Conservation (phyloP, 192 early-diverging fungal species). For the Dissophora ornata region DNA sequence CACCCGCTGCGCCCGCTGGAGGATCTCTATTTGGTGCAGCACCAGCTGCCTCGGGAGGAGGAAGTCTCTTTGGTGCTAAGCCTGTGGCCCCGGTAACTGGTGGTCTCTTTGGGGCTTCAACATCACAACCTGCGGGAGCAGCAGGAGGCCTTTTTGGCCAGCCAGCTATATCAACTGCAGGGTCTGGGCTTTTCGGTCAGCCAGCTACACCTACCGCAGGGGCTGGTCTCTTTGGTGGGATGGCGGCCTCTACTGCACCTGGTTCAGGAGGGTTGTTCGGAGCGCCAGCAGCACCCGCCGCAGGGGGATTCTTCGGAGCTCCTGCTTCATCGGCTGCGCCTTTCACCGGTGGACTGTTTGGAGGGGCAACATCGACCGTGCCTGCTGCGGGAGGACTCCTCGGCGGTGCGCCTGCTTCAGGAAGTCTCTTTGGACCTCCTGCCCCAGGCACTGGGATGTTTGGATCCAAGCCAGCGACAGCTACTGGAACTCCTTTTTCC, state of each 20-base stretch:
- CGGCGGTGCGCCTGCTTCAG: conserved; percentile 34
- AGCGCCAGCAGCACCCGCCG: conserved; percentile 18
- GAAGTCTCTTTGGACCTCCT: too few relatives aligned
- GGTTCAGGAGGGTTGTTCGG: conserved; percentile 49
- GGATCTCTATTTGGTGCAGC: conserved; percentile 30
- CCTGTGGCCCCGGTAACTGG: conserved; percentile 31
- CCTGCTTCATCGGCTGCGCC: conserved; percentile 23
- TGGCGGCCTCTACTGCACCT: conserved; percentile 33
- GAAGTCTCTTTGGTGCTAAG: conserved; percentile 34
- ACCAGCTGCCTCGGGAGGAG: conserved; percentile 40
- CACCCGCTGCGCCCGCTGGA: conserved; percentile 33
- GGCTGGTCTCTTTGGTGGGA: conserved; percentile 27
- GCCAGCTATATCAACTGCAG: conserved; percentile 11
- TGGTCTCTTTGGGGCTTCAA: conserved; percentile 19
- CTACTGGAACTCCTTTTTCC: conserved; percentile 18
- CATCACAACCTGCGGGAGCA: conserved; percentile 23
- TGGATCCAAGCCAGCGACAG: conserved; percentile 36
- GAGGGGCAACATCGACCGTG: conserved; percentile 15
- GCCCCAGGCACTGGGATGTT: too few relatives aligned
- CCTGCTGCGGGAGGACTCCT: conserved; percentile 25
- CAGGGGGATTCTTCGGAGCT: conserved; percentile 33
- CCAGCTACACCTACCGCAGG: conserved; percentile 8
- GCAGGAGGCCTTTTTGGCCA: conserved; percentile 27
- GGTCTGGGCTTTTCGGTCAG: conserved; percentile 51
- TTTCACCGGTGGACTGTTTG: conserved; percentile 20